Evolutionary conservation across 2,329 filamentous ascomycete genomes (phyloP).

Genomic region (Drechslerella stenobrocha): DNA sequence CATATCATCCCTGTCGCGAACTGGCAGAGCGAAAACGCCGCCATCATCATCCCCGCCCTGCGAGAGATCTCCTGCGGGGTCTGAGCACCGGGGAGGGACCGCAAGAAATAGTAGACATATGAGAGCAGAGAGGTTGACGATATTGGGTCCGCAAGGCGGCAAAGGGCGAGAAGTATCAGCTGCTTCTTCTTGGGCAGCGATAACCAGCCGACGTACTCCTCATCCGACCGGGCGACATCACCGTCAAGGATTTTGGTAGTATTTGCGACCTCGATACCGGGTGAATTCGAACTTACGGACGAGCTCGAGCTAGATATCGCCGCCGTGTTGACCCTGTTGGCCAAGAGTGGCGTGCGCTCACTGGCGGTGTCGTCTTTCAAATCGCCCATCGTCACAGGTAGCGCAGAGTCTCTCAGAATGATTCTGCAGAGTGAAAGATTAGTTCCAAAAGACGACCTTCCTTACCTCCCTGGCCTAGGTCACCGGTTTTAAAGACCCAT

Average conservation of each 20-base stretch:
- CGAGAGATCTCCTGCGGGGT: constrained; percentile 65
- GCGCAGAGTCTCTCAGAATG: no score
- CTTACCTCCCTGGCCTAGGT: no score
- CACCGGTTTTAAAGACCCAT: no score
- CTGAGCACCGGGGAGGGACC: constrained; percentile 68
- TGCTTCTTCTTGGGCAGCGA: constrained; percentile 77
- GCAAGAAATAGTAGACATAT: constrained; percentile 88
- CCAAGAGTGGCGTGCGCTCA: constrained; percentile 36
- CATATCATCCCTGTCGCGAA: constrained; percentile 81
- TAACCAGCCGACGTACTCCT: constrained; percentile 65
- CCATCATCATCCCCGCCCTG: constrained; percentile 76
- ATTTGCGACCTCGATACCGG: constrained; percentile 20
- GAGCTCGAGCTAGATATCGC: constrained; percentile 18
- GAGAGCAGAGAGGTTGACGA: constrained; percentile 76
- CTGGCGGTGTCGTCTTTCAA: constrained; percentile 4
- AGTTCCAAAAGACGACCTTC: no score
- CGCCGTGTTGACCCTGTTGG: constrained; percentile 34
- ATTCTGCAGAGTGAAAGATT: no score
- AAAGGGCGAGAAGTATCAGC: constrained; percentile 74
- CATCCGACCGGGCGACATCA: background rate
- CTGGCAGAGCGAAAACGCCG: constrained; percentile 78
- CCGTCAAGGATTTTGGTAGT: constrained; percentile 16
- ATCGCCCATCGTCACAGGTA: no score
- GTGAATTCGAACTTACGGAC: background rate
- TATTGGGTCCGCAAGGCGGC: constrained; percentile 78